These are phyloP conservation scores for Neocucurbitaria cava DNA, from an alignment of 2,329 filamentous ascomycete genomes.

Conservation along the genomic window DNA sequence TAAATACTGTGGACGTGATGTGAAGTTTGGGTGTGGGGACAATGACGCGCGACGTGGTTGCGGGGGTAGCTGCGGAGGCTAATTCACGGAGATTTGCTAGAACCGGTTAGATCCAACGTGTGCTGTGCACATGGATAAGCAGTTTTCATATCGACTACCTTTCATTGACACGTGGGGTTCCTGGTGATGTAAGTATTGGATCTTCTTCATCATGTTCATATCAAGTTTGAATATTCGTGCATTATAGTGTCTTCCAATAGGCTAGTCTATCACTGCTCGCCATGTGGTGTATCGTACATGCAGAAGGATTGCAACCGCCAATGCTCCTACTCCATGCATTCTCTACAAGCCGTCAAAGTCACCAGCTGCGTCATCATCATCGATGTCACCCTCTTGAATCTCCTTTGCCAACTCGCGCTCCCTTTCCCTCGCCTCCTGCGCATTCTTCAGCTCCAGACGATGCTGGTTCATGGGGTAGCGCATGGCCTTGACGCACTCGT, in stretches of 20 bases:
- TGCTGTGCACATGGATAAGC: slow-evolving; percentile 22
- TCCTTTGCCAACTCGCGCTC: slow-evolving; percentile 98
- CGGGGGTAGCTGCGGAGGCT: slow-evolving; percentile 28
- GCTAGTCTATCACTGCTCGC: slow-evolving; percentile 32
- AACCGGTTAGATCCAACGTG: slow-evolving; percentile 28
- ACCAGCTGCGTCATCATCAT: slow-evolving; percentile 93
- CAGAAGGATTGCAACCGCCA: background rate
- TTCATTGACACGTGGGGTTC: background rate
- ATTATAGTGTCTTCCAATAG: slow-evolving; percentile 25
- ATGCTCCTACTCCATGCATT: slow-evolving; percentile 2
- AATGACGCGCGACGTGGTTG: slow-evolving; percentile 14
- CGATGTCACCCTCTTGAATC: slow-evolving; percentile 96
- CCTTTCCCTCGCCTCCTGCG: slow-evolving; percentile 94
- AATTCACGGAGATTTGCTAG: slow-evolving; percentile 33
- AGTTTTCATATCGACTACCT: background rate
- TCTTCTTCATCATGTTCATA: background rate
- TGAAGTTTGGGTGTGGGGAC: slow-evolving; percentile 8
- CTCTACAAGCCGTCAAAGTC: slow-evolving; percentile 93
- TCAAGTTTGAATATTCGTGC: slow-evolving; percentile 27
- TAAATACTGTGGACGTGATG: background rate
- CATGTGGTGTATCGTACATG: slow-evolving; percentile 28
- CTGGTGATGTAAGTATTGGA: no score
- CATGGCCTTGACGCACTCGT: slow-evolving; percentile 99
- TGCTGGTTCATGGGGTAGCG: slow-evolving; percentile 99
- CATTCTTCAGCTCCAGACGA: slow-evolving; percentile 94